Evolutionary conservation across 2,329 filamentous ascomycete species (phyloP), one percentile per base, ranked within the genome.

Genomic region (Metarhizium album): DNA sequence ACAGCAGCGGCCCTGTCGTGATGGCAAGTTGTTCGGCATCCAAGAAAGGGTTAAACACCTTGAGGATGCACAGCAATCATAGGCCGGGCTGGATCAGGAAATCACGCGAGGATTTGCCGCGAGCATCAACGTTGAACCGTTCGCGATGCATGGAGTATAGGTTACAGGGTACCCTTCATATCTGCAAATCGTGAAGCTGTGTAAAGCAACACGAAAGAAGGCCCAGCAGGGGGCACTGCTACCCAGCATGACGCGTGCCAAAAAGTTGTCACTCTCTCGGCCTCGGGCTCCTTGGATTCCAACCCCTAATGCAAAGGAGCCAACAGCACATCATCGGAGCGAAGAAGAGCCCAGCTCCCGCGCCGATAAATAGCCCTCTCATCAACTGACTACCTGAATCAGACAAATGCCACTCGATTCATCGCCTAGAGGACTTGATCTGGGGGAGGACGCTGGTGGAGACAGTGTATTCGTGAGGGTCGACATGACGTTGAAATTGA

Each of bases 351-450:
- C 49, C 43, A 16, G 23, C 22, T 16, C 43, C 43, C 23, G 47
- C 37, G 27, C 49, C 49, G 6, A 50, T 46, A 16, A 42, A 47
- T 9, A 50, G 35, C 33, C 49, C 49, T 33, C 24, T 42, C 35
- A 47, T 6, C 23, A 50, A 18, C 45, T 47, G 43, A 22, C 16
- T 47, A n/a, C 43, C 49, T n/a, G n/a, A n/a, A 8, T 18, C 37
- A 31, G 49, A 47, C 9, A 9, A 29, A 43, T 14, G 5, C 35
- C 45, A 3, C 5, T 14, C 22, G 38, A 35, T 18, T 9, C 46
- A 20, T 27, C 37, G 29, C 38, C 27, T 48, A 37, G 27, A 48
- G 46, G 18, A 20, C 3, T 33, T 23, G 46, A 16, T 13, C 37
- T 48, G 13, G 46, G 14, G 3, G 20, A 11, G 16, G 22, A 23